Conservation (phyloP, 176 grass and related monocot species). For the Canna indica region DNA sequence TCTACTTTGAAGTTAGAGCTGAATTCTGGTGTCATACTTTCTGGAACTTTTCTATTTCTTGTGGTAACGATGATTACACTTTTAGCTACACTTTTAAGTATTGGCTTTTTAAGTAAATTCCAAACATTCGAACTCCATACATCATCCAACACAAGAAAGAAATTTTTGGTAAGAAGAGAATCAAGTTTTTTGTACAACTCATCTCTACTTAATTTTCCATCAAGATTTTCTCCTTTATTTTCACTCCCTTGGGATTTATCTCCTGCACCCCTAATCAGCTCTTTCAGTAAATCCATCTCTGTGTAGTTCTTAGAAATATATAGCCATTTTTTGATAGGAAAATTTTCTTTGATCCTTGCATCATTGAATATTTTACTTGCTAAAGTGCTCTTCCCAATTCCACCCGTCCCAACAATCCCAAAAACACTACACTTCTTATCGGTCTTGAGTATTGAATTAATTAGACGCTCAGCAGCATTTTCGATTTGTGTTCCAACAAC, state of each 20-base stretch:
- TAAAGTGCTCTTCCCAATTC: no score
- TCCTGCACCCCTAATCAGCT: conserved; percentile 37
- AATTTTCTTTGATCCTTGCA: no score
- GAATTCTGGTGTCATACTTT: conserved; percentile 1
- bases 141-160: conserved; percentile 71
- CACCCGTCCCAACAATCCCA: no score
- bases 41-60: conserved; percentile 15
- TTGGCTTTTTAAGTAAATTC: not conserved
- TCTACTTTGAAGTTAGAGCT: conserved; percentile 26
- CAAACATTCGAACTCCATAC: conserved; percentile 33
- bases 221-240: conserved; percentile 15
- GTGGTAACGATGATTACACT: not conserved
- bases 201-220: conserved; percentile 35
- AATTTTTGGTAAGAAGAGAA: conserved; percentile 44
- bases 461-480: conserved; percentile 32
- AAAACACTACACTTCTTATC: no score
- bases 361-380: no score
- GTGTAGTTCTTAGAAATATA: no score
- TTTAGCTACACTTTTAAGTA: conserved; percentile 10
- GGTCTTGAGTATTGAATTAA: no score
- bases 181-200: conserved; percentile 42
- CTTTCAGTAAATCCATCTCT: conserved; percentile 45
- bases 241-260: conserved; percentile 5
- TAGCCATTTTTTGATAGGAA: no score
- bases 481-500: conserved; percentile 43